Conservation (phyloP, 371 early-diverging fungal genomes). For the Zopfochytrium polystomum region DNA sequence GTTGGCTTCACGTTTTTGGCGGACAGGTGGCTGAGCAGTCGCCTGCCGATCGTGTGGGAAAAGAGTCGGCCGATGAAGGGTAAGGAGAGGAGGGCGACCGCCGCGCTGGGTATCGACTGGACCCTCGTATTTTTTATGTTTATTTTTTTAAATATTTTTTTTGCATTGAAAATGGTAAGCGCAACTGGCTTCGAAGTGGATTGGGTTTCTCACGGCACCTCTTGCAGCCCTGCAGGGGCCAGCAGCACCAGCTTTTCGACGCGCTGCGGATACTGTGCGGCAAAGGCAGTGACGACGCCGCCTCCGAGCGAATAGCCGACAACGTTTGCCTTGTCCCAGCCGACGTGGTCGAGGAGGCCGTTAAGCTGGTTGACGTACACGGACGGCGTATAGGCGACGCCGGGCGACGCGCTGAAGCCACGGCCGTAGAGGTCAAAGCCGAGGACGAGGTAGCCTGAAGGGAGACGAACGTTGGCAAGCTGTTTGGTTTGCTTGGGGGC, state of each 20-base stretch:
- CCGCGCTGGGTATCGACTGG: not conserved
- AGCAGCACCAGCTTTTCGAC: constrained; percentile 51
- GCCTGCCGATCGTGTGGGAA: constrained; percentile 1
- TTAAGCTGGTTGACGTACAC: constrained; percentile 52
- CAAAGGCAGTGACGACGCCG: constrained; percentile 54
- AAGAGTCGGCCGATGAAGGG: constrained; percentile 3
- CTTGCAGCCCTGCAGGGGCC: constrained; percentile 56
- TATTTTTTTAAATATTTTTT: no score
- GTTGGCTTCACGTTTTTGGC: constrained; percentile 6
- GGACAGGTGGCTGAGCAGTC: not conserved
- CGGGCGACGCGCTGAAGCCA: constrained; percentile 54
- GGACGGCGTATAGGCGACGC: constrained; percentile 34
- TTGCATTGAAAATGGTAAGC: no score
- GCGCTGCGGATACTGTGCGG: constrained; percentile 49
- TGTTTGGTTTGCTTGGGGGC: no score
- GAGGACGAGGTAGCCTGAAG: constrained; percentile 51
- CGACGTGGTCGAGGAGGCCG: constrained; percentile 51
- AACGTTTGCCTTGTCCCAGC: constrained; percentile 45
- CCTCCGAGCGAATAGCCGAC: constrained; percentile 57
- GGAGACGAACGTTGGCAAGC: no score
- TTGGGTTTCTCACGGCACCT: not conserved
- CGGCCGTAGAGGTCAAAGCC: constrained; percentile 56
- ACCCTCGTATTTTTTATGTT: no score
- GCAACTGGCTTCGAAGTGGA: constrained; percentile 1
- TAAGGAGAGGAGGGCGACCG: not conserved